Evolutionary conservation across 495 filamentous ascomycete genomes (phyloP).

Genomic region (Corynascus novoguineensis): DNA sequence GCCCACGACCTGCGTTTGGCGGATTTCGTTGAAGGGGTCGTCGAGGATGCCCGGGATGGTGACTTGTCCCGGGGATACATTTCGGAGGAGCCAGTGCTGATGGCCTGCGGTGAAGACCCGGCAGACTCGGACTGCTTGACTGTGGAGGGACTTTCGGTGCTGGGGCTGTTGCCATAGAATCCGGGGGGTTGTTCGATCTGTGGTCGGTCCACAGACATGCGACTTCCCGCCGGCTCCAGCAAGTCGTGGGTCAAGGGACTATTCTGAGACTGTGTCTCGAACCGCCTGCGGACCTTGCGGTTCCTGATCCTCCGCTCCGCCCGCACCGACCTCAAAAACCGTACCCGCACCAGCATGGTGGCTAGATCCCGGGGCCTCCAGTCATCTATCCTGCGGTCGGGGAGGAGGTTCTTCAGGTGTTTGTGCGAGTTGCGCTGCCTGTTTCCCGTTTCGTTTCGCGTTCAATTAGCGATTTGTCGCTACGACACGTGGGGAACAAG

Average conservation of each 20-base stretch:
- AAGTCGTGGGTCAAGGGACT: neutral
- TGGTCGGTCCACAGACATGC: conserved; percentile 1
- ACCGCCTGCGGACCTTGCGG: conserved; percentile 15
- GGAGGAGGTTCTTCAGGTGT: conserved; percentile 29
- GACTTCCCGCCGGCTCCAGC: neutral
- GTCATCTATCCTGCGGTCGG: conserved; percentile 34
- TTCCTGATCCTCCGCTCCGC: conserved; percentile 25
- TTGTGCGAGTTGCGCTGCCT: conserved; percentile 36
- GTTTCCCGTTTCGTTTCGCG: neutral
- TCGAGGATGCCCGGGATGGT: conserved; percentile 23
- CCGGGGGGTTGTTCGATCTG: conserved; percentile 6
- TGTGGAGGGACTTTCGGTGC: conserved; percentile 8
- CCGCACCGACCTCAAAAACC: conserved; percentile 28
- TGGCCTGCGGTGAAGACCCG: conserved; percentile 20
- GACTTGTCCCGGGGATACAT: conserved; percentile 23
- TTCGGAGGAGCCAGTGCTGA: conserved; percentile 22
- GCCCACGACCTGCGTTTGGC: conserved; percentile 33
- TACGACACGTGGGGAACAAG: neutral
- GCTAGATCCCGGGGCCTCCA: conserved; percentile 30
- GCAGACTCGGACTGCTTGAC: conserved; percentile 21
- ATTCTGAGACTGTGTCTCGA: conserved; percentile 12
- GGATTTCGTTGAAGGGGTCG: conserved; percentile 26
- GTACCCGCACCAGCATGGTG: conserved; percentile 30
- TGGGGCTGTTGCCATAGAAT: neutral
- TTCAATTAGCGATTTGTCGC: conserved; percentile 7